A percentile compares a stretch with the other conserved stretches of the same genome.
These are phyloP conservation scores for Pseudocercospora musae DNA, from an alignment of 2,329 filamentous ascomycete species.

Conservation along the genomic window DNA sequence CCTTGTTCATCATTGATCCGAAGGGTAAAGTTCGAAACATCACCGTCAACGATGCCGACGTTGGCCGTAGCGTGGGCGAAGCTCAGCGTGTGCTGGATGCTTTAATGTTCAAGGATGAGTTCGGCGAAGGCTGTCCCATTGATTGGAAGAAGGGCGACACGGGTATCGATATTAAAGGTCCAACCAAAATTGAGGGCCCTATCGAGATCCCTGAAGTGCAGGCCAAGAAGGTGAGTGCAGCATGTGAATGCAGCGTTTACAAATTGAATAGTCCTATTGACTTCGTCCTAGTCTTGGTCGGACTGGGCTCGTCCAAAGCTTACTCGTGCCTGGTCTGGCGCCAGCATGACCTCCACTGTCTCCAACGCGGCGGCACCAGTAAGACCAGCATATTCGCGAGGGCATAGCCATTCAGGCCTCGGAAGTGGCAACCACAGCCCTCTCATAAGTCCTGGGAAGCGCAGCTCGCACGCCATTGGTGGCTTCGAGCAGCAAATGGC, in stretches of 20 bases:
- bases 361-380: constrained; percentile 8
- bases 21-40: constrained; percentile 59
- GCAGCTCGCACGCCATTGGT: constrained; percentile 9
- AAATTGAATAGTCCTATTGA: background rate
- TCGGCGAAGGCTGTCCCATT: constrained; percentile 38
- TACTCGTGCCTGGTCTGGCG: constrained; percentile 30
- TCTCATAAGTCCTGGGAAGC: constrained; percentile 26
- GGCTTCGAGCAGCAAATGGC: constrained; percentile 23
- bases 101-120: constrained; percentile 46
- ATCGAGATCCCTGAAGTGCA: constrained; percentile 27
- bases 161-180: constrained; percentile 27
- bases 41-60: constrained; percentile 63
- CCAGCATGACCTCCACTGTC: constrained; percentile 20
- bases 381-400: constrained; percentile 4
- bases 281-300: constrained; percentile 25
- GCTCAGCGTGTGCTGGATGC: constrained; percentile 56
- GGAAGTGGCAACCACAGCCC: constrained; percentile 15
- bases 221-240: background rate
- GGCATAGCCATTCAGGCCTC: constrained; percentile 13
- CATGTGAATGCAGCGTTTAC: background rate
- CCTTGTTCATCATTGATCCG: constrained; percentile 65
- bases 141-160: constrained; percentile 36
- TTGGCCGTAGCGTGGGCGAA: constrained; percentile 63
- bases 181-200: constrained; percentile 26
- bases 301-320: constrained; percentile 36